A percentile compares a stretch with the other conserved stretches of the same genome.
Conservation (phyloP, 164 flowering plant genomes). For the Macadamia integrifolia region DNA sequence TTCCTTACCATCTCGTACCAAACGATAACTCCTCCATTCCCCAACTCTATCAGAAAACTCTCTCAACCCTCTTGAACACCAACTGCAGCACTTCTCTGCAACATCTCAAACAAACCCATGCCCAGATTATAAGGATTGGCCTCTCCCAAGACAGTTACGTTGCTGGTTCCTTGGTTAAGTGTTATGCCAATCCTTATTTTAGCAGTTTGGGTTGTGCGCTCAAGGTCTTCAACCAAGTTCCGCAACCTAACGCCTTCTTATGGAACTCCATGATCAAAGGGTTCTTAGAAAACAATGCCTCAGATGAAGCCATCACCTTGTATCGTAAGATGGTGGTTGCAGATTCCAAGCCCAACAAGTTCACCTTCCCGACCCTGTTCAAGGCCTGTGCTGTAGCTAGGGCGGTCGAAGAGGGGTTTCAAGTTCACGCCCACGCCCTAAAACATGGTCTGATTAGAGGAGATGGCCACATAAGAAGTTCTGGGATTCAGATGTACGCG, state of each 20-base stretch:
- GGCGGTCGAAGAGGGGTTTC: slow-evolving; percentile 33
- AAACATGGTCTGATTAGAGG: slow-evolving; percentile 32
- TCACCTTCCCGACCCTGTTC: slow-evolving; percentile 39
- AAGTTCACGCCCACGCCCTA: slow-evolving; percentile 41
- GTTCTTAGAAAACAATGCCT: slow-evolving; percentile 32
- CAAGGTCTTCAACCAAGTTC: slow-evolving; percentile 29
- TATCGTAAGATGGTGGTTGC: slow-evolving; percentile 32
- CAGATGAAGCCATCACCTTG: slow-evolving; percentile 21
- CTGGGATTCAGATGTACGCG: slow-evolving; percentile 49
- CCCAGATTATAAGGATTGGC: slow-evolving; percentile 28
- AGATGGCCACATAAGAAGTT: slow-evolving; percentile 37
- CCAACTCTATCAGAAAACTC: slow-evolving; percentile 30
- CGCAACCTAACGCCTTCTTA: slow-evolving; percentile 37
- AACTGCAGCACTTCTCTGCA: slow-evolving; percentile 38
- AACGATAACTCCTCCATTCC: slow-evolving; percentile 8
- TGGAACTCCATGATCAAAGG: slow-evolving; percentile 47
- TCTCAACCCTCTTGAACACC: slow-evolving; percentile 33
- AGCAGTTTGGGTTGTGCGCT: slow-evolving; percentile 23
- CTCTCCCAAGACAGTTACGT: slow-evolving; percentile 38
- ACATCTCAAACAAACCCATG: slow-evolving; percentile 39
- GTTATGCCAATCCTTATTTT: slow-evolving; percentile 29
- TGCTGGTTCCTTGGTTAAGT: slow-evolving; percentile 40
- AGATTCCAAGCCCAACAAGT: slow-evolving; percentile 39
- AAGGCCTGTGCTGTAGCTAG: slow-evolving; percentile 30
- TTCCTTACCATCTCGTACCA: slow-evolving; percentile 14